Conservation (phyloP, 164 flowering plant genomes). For the Tetrastigma voinierianum region DNA sequence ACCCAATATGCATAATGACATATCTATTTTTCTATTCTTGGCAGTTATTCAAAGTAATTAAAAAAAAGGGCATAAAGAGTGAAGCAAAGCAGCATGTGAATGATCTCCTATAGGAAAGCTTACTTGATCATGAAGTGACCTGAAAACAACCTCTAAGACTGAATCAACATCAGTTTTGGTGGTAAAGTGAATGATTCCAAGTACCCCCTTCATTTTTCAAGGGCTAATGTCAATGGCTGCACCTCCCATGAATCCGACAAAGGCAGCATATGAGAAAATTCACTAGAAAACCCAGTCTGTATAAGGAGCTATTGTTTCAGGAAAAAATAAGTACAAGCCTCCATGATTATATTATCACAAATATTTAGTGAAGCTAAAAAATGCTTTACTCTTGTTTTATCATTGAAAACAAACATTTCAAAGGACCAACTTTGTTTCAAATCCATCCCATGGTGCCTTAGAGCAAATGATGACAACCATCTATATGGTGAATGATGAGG, state of each 20-base stretch:
- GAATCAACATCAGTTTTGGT: slow-evolving; percentile 79
- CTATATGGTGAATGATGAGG: no score
- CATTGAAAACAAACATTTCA: no score
- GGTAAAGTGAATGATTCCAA: slow-evolving; percentile 69
- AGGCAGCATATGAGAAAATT: slow-evolving; percentile 82
- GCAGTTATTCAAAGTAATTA: neutral
- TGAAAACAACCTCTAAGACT: slow-evolving; percentile 47
- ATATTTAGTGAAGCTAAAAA: no score
- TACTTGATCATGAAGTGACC: slow-evolving; percentile 54
- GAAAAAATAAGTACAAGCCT: neutral
- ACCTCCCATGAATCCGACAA: slow-evolving; percentile 93
- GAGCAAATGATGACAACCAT: no score
- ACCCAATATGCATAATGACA: no score
- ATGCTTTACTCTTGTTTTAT: no score
- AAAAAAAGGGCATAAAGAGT: neutral
- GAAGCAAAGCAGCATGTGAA: neutral
- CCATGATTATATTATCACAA: no score
- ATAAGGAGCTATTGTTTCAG: neutral
- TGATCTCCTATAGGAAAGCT: slow-evolving; percentile 12
- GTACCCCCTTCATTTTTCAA: slow-evolving; percentile 76
- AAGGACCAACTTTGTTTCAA: no score
- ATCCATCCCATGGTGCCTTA: no score
- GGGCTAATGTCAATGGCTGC: slow-evolving; percentile 89
- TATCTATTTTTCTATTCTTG: no score
- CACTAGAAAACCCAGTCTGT: slow-evolving; percentile 63